A percentile compares a stretch with the other conserved stretches of the same genome.
These are phyloP conservation scores for Penicillium soppii DNA, from an alignment of 495 filamentous ascomycete genomes.

Conservation along the genomic window DNA sequence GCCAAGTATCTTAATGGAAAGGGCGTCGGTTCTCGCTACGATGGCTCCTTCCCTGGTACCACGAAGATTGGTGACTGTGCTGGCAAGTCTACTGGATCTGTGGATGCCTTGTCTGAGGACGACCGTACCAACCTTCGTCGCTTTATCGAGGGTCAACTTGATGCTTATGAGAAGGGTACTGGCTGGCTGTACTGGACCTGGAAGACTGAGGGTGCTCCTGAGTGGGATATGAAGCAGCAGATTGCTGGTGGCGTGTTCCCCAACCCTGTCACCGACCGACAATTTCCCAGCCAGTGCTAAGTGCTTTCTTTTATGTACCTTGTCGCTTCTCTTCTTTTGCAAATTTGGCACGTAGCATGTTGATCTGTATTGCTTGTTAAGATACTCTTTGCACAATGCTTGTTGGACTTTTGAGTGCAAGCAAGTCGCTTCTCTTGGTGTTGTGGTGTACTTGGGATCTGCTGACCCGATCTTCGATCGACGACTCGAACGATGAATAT, in stretches of 20 bases:
- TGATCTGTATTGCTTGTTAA: not conserved
- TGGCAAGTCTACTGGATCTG: slow-evolving; percentile 56
- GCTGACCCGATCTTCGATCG: not conserved
- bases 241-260: slow-evolving; percentile 61
- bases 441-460: not conserved
- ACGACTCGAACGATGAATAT: not conserved
- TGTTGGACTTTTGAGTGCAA: slow-evolving; percentile 3
- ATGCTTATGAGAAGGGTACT: slow-evolving; percentile 64
- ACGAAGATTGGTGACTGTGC: slow-evolving; percentile 56
- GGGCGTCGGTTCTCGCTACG: slow-evolving; percentile 67
- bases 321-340: slow-evolving; percentile 1
- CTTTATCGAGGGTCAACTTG: slow-evolving; percentile 72
- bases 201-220: slow-evolving; percentile 83
- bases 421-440: not conserved
- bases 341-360: not conserved
- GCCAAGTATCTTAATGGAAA: slow-evolving; percentile 70
- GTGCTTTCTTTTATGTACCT: not conserved
- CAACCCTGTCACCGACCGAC: slow-evolving; percentile 51
- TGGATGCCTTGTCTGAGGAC: slow-evolving; percentile 45
- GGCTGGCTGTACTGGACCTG: slow-evolving; percentile 86
- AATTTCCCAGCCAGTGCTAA: slow-evolving; percentile 49
- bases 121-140: slow-evolving; percentile 58
- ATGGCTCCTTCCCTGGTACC: slow-evolving; percentile 55
- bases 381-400: not conserved
- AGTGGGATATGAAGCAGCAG: slow-evolving; percentile 80